Percentiles rank a stretch among this genome's conserved stretches.
These are phyloP conservation scores for Colletotrichum sp. DNA, from an alignment of 2,329 filamentous ascomycete species.

Conservation along the genomic window DNA sequence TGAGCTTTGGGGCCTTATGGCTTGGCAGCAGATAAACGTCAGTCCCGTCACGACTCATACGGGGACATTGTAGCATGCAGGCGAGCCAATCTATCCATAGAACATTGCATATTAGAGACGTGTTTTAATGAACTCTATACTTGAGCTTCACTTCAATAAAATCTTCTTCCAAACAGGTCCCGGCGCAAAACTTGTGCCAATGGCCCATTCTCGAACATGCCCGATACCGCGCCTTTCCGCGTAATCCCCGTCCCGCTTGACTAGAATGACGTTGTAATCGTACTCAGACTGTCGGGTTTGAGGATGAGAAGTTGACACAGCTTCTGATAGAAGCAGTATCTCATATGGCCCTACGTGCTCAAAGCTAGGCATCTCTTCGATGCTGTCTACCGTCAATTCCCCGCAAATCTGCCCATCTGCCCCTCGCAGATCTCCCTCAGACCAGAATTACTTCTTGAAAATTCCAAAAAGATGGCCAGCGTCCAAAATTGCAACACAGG, in stretches of 20 bases:
- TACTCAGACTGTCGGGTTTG: background rate
- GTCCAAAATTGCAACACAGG: background rate
- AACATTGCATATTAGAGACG: background rate
- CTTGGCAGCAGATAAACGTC: accelerated
- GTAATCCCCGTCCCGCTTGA: background rate
- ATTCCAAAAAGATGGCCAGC: background rate
- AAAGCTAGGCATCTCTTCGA: background rate
- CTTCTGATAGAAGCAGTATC: background rate
- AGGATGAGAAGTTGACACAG: background rate
- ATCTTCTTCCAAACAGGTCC: background rate
- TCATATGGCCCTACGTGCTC: background rate
- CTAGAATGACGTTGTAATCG: background rate
- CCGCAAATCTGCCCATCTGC: background rate
- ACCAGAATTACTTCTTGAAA: background rate
- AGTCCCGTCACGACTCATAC: accelerated
- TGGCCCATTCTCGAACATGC: background rate
- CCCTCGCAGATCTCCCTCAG: background rate
- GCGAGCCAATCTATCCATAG: background rate
- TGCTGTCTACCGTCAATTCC: background rate
- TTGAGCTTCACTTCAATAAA: background rate
- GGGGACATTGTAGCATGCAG: accelerated
- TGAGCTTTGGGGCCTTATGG: accelerated
- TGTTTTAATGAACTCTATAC: accelerated
- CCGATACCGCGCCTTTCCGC: background rate
- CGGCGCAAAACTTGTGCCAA: background rate